Evolutionary conservation across 306 rosid genomes (phyloP), one percentile per base, ranked within the genome.

Genomic region (Senna tora): DNA sequence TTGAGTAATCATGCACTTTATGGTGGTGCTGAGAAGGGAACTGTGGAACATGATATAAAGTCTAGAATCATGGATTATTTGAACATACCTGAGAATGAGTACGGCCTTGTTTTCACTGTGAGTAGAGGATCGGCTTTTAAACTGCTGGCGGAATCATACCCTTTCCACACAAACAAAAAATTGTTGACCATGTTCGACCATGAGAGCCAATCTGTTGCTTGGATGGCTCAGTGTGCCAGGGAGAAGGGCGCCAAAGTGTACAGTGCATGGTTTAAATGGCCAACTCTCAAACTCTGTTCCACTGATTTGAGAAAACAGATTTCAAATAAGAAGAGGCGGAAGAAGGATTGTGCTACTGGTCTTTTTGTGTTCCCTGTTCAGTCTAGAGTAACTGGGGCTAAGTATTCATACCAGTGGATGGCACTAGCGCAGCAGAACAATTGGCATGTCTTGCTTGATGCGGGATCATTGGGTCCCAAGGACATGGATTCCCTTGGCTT

Each of bases 371-470:
- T 93, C 75, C 98, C 98, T 0, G 98, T 93, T 69, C 97, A 90
- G 89, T 90, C 97, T 63, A 87, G 98, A 77, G 98, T 93, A 19
- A 93, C 97, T 0, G 98, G 98, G 71, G 87, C 93, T 2, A 93
- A 93, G 88, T 93, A 90, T 84, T 93, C 98, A 0, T 93, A 93
- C 77, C 98, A 90, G 73, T 93, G 98, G 98, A 93, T 93, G 98
- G 96, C 98, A 21, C 69, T 93, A 39, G 98, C 98, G 0, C 98
- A 93, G 67, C 98, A 93, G 79, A 93, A 93, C 81, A 90, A 93
- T 78, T 93, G 98, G 98, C 98, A 93, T 72, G 98, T 93, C 25
- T 85, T 90, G 75, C 94, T 93, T 60, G 98, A 93, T 76, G 98
- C 98, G 17, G 98, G 98, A 6, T 93, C 98, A 5, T 74, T 93